Conservation (phyloP, 805 yeast species). For the Maudiozyma serrabonitensis region DNA sequence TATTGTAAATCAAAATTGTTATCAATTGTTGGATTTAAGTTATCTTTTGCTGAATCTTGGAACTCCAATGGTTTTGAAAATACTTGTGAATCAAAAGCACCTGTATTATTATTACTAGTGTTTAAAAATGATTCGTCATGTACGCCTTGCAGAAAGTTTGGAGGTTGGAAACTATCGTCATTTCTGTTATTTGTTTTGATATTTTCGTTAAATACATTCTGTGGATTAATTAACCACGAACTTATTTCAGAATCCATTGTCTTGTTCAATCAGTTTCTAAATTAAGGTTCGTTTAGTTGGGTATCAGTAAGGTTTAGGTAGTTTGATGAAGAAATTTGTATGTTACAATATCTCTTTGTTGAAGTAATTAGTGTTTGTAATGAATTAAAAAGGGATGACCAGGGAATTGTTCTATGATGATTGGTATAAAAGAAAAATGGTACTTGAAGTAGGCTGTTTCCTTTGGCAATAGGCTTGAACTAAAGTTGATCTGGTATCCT, state of each 20-base stretch:
- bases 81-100: neutral
- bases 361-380: no score
- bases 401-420: no score
- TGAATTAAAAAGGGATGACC: no score
- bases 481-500: no score
- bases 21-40: neutral
- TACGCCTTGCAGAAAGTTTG: neutral
- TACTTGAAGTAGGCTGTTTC: no score
- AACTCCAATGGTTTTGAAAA: neutral
- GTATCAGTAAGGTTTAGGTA: no score
- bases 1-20: slow-evolving; percentile 34
- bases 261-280: neutral
- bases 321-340: no score
- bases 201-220: slow-evolving; percentile 4
- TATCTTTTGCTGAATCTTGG: neutral
- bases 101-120: neutral
- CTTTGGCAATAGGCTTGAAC: no score
- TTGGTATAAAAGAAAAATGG: no score
- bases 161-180: neutral
- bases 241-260: slow-evolving; percentile 4
- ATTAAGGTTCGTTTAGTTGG: no score
- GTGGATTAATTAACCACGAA: slow-evolving; percentile 15
- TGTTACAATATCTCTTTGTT: no score
- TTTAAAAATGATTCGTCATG: neutral
- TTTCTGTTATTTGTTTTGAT: neutral